phyloP scores from a whole-genome alignment of 441 rosid genomes.

The Bruguiera hainesii region DNA sequence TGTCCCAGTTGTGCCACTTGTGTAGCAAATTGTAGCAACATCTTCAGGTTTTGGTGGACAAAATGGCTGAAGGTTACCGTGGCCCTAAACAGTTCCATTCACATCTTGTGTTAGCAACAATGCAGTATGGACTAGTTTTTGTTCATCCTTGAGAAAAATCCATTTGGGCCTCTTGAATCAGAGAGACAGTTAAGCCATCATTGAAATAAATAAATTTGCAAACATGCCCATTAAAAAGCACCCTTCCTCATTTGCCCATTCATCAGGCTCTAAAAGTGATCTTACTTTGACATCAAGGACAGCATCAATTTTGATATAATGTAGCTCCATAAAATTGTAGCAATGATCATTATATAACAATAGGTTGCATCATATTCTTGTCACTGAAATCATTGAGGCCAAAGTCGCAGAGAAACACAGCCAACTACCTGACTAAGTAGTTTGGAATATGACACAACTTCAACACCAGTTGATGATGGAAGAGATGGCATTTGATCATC shows the following conservation, averaged over 20 bases:
- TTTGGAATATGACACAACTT: constrained; percentile 70
- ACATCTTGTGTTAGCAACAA: constrained; percentile 20
- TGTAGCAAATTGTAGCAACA: constrained; percentile 93
- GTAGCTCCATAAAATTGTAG: too few species aligned
- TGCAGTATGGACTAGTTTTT: not conserved
- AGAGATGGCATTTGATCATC: constrained; percentile 82
- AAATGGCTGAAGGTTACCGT: constrained; percentile 76
- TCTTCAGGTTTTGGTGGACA: constrained; percentile 84
- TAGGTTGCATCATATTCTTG: constrained; percentile 1
- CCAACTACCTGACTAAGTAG: constrained; percentile 74
- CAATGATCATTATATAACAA: not conserved
- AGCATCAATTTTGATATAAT: too few species aligned
- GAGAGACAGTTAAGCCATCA: too few species aligned
- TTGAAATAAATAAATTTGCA: too few species aligned
- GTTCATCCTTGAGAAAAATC: too few species aligned
- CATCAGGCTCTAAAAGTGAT: too few species aligned
- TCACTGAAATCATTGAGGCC: constrained; percentile 10
- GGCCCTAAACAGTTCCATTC: constrained; percentile 64
- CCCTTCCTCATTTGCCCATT: too few species aligned
- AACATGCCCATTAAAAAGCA: too few species aligned
- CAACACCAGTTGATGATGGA: constrained; percentile 69
- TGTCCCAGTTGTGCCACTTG: constrained; percentile 99
- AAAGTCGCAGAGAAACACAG: constrained; percentile 16
- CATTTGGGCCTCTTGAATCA: too few species aligned
- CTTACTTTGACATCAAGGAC: too few species aligned